Conservation (phyloP, 768 basidiomycete species). For the Arthromyces matolae region DNA sequence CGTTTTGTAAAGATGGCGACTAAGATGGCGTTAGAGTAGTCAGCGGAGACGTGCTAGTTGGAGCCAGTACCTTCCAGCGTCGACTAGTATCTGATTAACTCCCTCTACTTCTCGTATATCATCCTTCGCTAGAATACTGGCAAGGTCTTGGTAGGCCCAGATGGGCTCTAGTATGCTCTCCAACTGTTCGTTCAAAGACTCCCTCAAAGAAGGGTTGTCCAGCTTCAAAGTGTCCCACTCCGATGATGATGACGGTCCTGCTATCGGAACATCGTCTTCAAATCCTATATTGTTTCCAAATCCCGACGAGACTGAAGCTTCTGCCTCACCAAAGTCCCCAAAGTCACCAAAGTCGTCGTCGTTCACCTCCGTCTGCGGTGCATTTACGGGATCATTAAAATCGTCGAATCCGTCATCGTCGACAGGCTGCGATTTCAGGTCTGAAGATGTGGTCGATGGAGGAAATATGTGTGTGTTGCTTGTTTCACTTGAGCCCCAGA, state of each 20-base stretch:
- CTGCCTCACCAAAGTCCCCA: conserved; percentile 78
- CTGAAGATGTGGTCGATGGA: conserved; percentile 24
- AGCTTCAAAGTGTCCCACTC: conserved; percentile 63
- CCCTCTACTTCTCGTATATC: conserved; percentile 79
- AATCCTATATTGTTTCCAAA: conserved; percentile 37
- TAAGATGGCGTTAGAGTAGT: conserved; percentile 27
- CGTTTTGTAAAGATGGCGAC: conserved; percentile 75
- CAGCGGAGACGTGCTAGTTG: conserved; percentile 14
- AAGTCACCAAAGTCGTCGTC: conserved; percentile 88
- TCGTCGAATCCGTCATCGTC: conserved; percentile 45
- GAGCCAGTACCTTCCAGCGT: conserved; percentile 79
- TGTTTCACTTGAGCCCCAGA: conserved; percentile 59
- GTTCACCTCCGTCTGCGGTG: conserved; percentile 38
- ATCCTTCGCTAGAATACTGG: conserved; percentile 59
- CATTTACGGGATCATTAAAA: conserved; percentile 51
- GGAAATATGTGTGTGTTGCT: conserved; percentile 23
- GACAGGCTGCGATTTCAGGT: conserved; percentile 26
- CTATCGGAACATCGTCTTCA: conserved; percentile 34
- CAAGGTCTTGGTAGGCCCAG: conserved; percentile 53
- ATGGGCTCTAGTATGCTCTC: conserved; percentile 63
- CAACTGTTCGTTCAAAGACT: conserved; percentile 58
- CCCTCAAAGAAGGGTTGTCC: conserved; percentile 57
- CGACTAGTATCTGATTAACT: conserved; percentile 71
- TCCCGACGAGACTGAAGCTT: conserved; percentile 25
- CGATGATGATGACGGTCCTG: conserved; percentile 38